phyloP scores from a whole-genome alignment of 2,329 filamentous ascomycete genomes.

The Immersiporthe knoxdaviesiana region DNA sequence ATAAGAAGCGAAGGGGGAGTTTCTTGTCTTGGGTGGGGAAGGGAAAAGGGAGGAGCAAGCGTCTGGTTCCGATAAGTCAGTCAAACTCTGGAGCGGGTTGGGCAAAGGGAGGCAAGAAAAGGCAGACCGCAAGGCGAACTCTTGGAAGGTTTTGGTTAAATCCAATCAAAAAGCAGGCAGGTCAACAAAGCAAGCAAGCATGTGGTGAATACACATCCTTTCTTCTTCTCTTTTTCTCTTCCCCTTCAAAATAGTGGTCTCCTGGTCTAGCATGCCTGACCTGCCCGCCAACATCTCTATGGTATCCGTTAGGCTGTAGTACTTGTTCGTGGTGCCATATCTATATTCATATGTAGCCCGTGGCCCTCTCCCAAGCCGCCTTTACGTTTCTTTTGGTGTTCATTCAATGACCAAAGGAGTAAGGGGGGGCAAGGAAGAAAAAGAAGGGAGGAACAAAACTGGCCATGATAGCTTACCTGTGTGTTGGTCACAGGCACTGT shows the following conservation, averaged over 20 bases:
- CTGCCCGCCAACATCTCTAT: too few species aligned
- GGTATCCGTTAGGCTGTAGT: too few species aligned
- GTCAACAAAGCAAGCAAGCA: constrained; percentile 18
- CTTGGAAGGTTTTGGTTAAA: background rate
- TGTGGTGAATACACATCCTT: constrained; percentile 19
- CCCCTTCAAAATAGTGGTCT: background rate
- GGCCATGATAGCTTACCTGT: background rate
- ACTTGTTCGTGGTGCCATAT: too few species aligned
- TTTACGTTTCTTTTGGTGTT: too few species aligned
- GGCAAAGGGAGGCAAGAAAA: too few species aligned
- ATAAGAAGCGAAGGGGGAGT: constrained; percentile 12
- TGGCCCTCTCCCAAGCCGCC: too few species aligned
- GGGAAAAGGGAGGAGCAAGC: background rate
- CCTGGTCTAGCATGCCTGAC: too few species aligned
- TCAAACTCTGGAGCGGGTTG: constrained; percentile 20
- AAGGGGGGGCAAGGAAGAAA: too few species aligned
- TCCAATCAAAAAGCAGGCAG: constrained; percentile 10
- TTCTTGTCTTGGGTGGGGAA: background rate
- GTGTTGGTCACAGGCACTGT: background rate
- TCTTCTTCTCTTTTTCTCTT: background rate
- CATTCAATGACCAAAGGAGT: too few species aligned
- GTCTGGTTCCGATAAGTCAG: constrained; percentile 5
- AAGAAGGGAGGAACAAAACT: too few species aligned
- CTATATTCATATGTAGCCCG: too few species aligned
- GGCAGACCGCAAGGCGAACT: constrained; percentile 4